A percentile compares a stretch with the other conserved stretches of the same genome.
phyloP scores from a whole-genome alignment of 306 rosid species.

The Prunus mongolica region DNA sequence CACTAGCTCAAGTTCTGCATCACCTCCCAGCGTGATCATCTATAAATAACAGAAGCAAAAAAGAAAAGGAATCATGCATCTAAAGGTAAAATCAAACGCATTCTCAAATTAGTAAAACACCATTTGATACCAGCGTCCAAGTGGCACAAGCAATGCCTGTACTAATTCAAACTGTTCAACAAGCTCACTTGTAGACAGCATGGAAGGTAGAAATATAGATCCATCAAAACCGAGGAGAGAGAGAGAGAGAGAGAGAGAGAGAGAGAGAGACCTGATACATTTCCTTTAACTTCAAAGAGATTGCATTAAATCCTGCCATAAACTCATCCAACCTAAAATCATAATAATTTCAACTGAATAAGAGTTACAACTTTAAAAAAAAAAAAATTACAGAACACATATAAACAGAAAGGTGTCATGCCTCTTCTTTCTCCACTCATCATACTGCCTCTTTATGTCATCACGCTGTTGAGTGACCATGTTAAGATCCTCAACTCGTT shows the following conservation, averaged over 20 bases:
- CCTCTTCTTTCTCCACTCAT: slow-evolving; percentile 90
- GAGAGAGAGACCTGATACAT: slow-evolving; percentile 73
- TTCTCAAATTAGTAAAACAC: background rate
- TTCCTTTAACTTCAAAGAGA: slow-evolving; percentile 90
- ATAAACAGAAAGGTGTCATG: slow-evolving; percentile 14
- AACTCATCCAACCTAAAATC: slow-evolving; percentile 78
- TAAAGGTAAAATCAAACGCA: background rate
- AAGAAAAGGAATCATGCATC: background rate
- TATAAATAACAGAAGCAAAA: slow-evolving; percentile 10
- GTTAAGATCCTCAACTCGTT: slow-evolving; percentile 86
- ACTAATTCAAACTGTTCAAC: background rate
- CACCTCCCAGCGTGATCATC: slow-evolving; percentile 99
- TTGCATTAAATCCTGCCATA: slow-evolving; percentile 93
- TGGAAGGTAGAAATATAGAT: background rate
- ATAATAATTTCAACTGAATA: slow-evolving; percentile 13
- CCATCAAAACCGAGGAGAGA: background rate
- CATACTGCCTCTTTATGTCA: slow-evolving; percentile 74
- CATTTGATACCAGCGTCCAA: background rate
- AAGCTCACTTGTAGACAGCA: background rate
- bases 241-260: background rate
- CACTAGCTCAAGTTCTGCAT: slow-evolving; percentile 95
- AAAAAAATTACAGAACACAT: background rate
- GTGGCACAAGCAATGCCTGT: background rate
- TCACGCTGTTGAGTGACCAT: slow-evolving; percentile 80
- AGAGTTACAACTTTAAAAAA: background rate